Evolutionary conservation across 495 filamentous ascomycete genomes (phyloP), one percentile per base, ranked within the genome.

Genomic region (Aspergillus ellipticus): DNA sequence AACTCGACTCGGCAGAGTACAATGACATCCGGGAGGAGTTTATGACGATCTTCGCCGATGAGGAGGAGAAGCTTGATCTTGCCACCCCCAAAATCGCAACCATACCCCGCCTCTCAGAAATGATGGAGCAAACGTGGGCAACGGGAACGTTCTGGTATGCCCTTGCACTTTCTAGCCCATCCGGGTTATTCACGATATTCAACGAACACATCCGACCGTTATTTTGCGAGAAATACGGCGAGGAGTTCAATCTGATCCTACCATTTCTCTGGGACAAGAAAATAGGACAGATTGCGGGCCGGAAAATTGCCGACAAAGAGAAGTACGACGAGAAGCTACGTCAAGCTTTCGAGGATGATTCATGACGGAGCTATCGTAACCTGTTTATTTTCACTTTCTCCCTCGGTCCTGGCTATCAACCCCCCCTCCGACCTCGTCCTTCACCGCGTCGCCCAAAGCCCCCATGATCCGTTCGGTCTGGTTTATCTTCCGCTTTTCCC

Each of bases 81-180:
- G n/a, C n/a, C n/a, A n/a, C n/a, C n/a, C n/a, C n/a, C n/a, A n/a
- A n/a, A n/a, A n/a, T n/a, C n/a, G n/a, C n/a, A n/a, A n/a, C n/a
- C n/a, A n/a, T n/a, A n/a, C n/a, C n/a, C n/a, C n/a, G n/a, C n/a
- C 57, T 63, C 6, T 60, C 57, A 8, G 39, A 51, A 2, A 13
- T 62, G 4, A 62, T 64, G 61, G 17, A 56, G 9, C 41, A n/a
- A 52, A 43, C 56, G 3, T 64, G 64, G 62, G 48, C 28, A 13
- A 56, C 52, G 29, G 64, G 64, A 9, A 59, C 60, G 1, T 66
- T 63, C 19, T 66, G 64, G 58, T 63, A 61, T 57, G 53, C 51
- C 0, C 35, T 66, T 11, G 64, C 61, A 43, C 61, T 66, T 1
- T 59, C 57, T 1, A 66, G 57, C 46, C 64, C 64, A 11, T 51